phyloP scores from a whole-genome alignment of 2,329 filamentous ascomycete genomes.

The Chrysoporthe cubensis region DNA sequence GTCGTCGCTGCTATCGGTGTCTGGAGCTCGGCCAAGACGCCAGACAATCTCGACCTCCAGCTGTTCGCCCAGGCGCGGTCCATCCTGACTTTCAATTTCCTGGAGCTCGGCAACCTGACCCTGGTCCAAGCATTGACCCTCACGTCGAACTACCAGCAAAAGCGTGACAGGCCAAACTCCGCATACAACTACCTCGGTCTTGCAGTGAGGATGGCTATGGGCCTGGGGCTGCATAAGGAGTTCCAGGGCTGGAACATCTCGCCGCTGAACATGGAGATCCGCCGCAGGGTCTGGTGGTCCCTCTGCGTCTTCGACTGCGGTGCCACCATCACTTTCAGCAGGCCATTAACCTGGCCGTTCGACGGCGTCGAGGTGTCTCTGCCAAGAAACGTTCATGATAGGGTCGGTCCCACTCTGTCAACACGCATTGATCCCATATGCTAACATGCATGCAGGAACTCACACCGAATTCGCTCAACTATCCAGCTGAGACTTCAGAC shows the following conservation, averaged over 20 bases:
- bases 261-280: constrained; percentile 40
- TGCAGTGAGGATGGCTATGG: constrained; percentile 53
- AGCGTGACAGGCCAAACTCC: constrained; percentile 54
- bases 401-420: constrained; percentile 26
- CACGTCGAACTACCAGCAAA: constrained; percentile 44
- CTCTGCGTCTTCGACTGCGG: constrained; percentile 49
- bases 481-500: constrained; percentile 41
- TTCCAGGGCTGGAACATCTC: constrained; percentile 40
- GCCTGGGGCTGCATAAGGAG: constrained; percentile 53
- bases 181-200: constrained; percentile 54
- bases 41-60: constrained; percentile 49
- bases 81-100: constrained; percentile 29
- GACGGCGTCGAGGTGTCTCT: constrained; percentile 33
- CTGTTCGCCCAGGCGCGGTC: constrained; percentile 50
- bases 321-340: constrained; percentile 42
- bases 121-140: constrained; percentile 39
- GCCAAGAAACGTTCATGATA: constrained; percentile 34
- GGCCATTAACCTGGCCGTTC: constrained; percentile 34
- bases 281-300: constrained; percentile 43
- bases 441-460: constrained; percentile 32
- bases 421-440: background rate
- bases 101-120: constrained; percentile 33
- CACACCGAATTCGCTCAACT: constrained; percentile 40
- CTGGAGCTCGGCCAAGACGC: constrained; percentile 27
- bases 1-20: constrained; percentile 29